Base-by-base conservation (phyloP, 2,329 filamentous ascomycete genomes). In the Alternaria viburni region DNA sequence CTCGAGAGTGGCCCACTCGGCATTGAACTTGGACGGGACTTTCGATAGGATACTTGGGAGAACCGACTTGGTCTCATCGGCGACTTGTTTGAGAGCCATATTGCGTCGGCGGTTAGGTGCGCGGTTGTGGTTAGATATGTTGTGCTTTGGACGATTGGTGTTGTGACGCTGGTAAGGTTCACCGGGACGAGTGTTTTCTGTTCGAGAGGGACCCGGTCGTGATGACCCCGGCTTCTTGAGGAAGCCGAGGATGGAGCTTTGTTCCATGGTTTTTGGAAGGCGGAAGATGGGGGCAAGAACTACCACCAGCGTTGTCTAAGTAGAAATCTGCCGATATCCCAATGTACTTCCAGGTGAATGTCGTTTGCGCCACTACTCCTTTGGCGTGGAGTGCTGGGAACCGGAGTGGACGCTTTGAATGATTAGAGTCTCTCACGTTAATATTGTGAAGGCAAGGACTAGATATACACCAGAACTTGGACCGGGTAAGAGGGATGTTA, bases 21-120 rank as follows among this genome's bases (percentile, higher is more conserved):
- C 64, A 10, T 74, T 57, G 17, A 76, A 69, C 4, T 47, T 36
- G 8, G 28, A 30, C 21, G 69, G 64, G 17, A 75, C 32, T 3
- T 66, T 51, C 7, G 58, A 50, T 21, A 75, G 66, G 9, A 77
- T 66, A 4, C 57, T 57, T 12, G 74, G 73, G 4, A 78, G 67
- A 8, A 66, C 62, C 3, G 49, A 52, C 26, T 70, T 70, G 13
- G 76, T 78, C 49, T 77, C 73, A 32, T 67, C 63, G 23, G 74
- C 74, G 12, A 74, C 41, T 19, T 60, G 56, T 36, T 71, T 71
- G 26, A 77, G 72, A 50, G 68, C 57, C 57, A 64, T 65, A 21
- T 74, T 74, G 59, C 71, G 68, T 23, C 68, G 67, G 9, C 64
- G 59, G 21, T 70, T 66, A 17, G 68, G 69, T 21, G 62, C 68